A percentile compares a stretch with the other conserved stretches of the same genome.
Evolutionary conservation across 1,284 basidiomycete species (phyloP).

Genomic region (Pascua sp.): DNA sequence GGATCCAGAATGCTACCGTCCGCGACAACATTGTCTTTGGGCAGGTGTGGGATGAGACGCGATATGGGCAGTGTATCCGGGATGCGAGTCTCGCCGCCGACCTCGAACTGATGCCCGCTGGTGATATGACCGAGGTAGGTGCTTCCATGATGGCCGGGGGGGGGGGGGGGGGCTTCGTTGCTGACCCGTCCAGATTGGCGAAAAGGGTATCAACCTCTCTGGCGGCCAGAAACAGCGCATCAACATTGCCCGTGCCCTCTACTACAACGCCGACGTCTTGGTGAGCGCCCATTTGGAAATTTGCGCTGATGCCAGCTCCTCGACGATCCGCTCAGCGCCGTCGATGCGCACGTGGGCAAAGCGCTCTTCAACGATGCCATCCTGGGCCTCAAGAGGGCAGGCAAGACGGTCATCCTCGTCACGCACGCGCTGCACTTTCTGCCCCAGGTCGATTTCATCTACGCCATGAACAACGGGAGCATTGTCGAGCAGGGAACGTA

Average conservation of each 20-base stretch:
- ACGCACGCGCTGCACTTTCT: slow-evolving; percentile 54
- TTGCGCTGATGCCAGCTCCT: slow-evolving; percentile 56
- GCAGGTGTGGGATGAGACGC: slow-evolving; percentile 61
- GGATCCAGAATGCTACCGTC: slow-evolving; percentile 80
- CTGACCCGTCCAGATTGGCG: slow-evolving; percentile 10
- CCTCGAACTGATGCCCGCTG: slow-evolving; percentile 65
- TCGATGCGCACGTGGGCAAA: slow-evolving; percentile 84
- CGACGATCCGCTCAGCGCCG: slow-evolving; percentile 72
- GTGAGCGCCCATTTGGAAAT: too few species aligned
- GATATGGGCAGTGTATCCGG: slow-evolving; percentile 64
- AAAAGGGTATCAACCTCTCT: slow-evolving; percentile 50
- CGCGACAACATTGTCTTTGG: slow-evolving; percentile 62
- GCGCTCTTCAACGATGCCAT: slow-evolving; percentile 78
- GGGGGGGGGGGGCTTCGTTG: too few species aligned
- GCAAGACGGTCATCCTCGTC: slow-evolving; percentile 72
- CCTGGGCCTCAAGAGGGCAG: slow-evolving; percentile 54
- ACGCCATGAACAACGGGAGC: slow-evolving; percentile 8
- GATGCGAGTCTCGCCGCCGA: slow-evolving; percentile 63
- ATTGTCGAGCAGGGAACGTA: slow-evolving; percentile 13
- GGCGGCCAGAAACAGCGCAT: slow-evolving; percentile 52
- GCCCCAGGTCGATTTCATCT: slow-evolving; percentile 19
- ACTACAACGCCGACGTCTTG: slow-evolving; percentile 73
- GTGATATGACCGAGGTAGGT: slow-evolving; percentile 60
- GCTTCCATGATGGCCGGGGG: not conserved
- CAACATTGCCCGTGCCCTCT: slow-evolving; percentile 72